Evolutionary conservation across 345 rosid species (phyloP).

Genomic region (Syzygium aqueum): DNA sequence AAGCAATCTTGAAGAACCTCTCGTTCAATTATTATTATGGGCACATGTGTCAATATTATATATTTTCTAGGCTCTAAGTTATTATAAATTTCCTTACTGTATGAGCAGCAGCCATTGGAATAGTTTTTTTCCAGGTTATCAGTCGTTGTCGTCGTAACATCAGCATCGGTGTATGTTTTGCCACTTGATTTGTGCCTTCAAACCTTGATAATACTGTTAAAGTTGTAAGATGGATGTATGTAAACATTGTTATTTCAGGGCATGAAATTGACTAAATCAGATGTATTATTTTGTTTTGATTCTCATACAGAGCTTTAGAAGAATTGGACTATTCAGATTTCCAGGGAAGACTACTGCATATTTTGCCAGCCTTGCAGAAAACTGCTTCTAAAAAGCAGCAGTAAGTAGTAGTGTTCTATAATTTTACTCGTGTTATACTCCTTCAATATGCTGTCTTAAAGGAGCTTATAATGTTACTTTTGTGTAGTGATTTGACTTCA

Average conservation of each 20-base stretch:
- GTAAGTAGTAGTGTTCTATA: constrained; percentile 22
- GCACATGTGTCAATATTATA: not conserved
- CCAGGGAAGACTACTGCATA: constrained; percentile 89
- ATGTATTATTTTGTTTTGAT: not conserved
- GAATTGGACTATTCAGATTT: constrained; percentile 62
- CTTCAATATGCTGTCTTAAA: not conserved
- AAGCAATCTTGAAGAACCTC: not conserved
- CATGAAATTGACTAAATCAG: not conserved
- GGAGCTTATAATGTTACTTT: constrained; percentile 2
- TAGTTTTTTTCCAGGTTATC: not conserved
- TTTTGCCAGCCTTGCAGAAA: constrained; percentile 62
- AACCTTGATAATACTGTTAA: not conserved
- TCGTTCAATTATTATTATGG: not conserved
- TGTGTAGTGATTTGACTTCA: constrained; percentile 4
- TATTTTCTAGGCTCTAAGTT: not conserved
- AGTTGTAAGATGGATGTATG: not conserved
- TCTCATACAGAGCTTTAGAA: constrained; percentile 57
- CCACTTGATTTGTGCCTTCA: not conserved
- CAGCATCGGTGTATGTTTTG: not conserved
- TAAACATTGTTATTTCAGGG: accelerated
- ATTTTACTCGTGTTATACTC: not conserved
- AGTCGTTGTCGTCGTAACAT: not conserved
- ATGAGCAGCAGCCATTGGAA: not conserved
- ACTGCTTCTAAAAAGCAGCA: constrained; percentile 32
- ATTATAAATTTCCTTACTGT: not conserved